Conservation (phyloP, 2,329 filamentous ascomycete genomes). For the Trichoderma afroharzianum region DNA sequence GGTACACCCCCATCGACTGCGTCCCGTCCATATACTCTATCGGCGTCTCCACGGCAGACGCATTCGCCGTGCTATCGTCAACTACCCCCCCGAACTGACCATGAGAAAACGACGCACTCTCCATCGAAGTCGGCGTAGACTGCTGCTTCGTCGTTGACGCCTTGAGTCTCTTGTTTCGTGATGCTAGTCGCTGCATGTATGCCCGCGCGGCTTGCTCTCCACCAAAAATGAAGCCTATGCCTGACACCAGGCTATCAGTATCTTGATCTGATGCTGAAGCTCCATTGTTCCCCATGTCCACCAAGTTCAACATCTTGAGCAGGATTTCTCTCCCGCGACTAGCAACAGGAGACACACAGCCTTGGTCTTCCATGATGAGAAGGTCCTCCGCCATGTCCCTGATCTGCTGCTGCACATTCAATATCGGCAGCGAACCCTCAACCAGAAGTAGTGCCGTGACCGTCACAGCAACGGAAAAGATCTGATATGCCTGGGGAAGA, state of each 20-base stretch:
- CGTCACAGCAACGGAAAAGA: constrained; percentile 19
- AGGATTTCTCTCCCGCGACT: constrained; percentile 16
- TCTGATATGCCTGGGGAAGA: constrained; percentile 17
- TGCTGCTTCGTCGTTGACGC: neutral
- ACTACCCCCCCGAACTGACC: neutral
- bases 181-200: constrained; percentile 16
- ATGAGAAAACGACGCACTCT: neutral
- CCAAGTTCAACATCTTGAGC: constrained; percentile 13
- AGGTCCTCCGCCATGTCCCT: constrained; percentile 18
- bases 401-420: constrained; percentile 14
- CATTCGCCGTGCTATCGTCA: neutral
- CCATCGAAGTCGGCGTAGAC: neutral
- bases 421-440: constrained; percentile 19
- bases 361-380: constrained; percentile 10
- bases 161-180: neutral
- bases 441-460: constrained; percentile 18
- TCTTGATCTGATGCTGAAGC: neutral
- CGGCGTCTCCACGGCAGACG: neutral
- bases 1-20: neutral
- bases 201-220: constrained; percentile 15
- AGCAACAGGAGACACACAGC: constrained; percentile 15
- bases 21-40: neutral
- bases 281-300: constrained; percentile 5
- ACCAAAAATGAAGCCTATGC: constrained; percentile 16
- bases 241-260: constrained; percentile 1